A percentile compares a stretch with the other conserved stretches of the same genome.
Conservation (phyloP, 495 filamentous ascomycete species). For the Clavariopsis aquatica region DNA sequence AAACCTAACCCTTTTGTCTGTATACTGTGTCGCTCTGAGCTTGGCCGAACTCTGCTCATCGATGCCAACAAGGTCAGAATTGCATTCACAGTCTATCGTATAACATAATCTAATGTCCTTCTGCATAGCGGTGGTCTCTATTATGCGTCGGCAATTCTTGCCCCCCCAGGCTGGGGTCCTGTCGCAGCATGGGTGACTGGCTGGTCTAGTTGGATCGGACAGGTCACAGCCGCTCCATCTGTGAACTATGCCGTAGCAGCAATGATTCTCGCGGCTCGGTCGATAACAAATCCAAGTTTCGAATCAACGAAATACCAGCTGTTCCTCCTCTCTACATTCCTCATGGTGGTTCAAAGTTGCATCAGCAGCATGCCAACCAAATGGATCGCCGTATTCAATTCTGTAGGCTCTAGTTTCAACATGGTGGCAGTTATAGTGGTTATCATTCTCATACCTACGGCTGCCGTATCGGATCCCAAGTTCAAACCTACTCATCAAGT, state of each 20-base stretch:
- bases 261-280: constrained; percentile 19
- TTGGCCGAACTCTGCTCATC: constrained; percentile 38
- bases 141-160: background rate
- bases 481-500: constrained; percentile 8
- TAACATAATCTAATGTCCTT: constrained; percentile 33
- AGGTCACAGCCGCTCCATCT: constrained; percentile 3
- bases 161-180: background rate
- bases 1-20: too few species aligned
- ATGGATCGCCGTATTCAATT: constrained; percentile 7
- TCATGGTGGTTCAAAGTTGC: constrained; percentile 6
- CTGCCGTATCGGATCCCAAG: constrained; percentile 4
- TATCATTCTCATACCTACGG: constrained; percentile 8
- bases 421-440: constrained; percentile 6
- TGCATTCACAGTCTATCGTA: constrained; percentile 40
- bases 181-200: constrained; percentile 4
- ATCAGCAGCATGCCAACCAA: constrained; percentile 7
- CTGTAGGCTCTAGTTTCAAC: constrained; percentile 5
- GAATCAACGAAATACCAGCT: constrained; percentile 5
- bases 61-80: constrained; percentile 42
- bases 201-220: constrained; percentile 11
- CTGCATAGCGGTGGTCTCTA: constrained; percentile 12
- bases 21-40: constrained; percentile 22
- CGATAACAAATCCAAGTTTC: constrained; percentile 13
- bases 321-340: constrained; percentile 3
- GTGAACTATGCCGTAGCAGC: constrained; percentile 15